These are phyloP conservation scores for Pseudogymnoascus sp. DNA, from an alignment of 2,329 filamentous ascomycete genomes.

Conservation along the genomic window DNA sequence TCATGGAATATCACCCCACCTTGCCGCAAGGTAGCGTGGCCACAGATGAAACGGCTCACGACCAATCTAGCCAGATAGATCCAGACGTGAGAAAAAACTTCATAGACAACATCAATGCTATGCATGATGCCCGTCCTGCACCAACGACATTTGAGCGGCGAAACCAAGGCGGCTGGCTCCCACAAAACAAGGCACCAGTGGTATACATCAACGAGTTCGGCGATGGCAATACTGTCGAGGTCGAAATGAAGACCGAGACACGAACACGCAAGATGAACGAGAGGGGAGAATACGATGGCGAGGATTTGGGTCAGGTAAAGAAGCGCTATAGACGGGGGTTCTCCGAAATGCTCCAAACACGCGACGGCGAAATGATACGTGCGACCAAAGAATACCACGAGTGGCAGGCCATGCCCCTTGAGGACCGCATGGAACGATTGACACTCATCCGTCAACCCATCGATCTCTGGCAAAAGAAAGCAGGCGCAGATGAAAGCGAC, in stretches of 20 bases:
- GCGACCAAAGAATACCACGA: conserved; percentile 10
- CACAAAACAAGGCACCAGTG: not conserved
- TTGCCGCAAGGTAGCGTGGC: not conserved
- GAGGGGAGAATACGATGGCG: conserved; percentile 8
- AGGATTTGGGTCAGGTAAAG: not conserved
- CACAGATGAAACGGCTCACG: no score
- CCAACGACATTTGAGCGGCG: not conserved
- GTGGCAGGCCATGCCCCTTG: conserved; percentile 6
- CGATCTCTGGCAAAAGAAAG: not conserved
- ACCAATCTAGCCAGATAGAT: not conserved
- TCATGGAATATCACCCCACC: not conserved
- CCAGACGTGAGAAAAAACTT: not conserved
- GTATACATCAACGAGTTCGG: not conserved
- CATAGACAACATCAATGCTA: not conserved
- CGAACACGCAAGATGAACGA: conserved; percentile 9
- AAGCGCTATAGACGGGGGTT: not conserved
- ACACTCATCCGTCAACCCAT: conserved; percentile 4
- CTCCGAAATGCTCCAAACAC: not conserved
- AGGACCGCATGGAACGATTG: conserved; percentile 7
- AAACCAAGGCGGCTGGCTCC: not conserved
- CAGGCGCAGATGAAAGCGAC: conserved; percentile 1
- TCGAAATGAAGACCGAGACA: not conserved
- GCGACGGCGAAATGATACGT: conserved; percentile 11
- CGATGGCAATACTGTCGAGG: not conserved
- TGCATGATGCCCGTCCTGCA: not conserved